phyloP scores from a whole-genome alignment of 164 flowering plant species.

The Saururus chinensis region DNA sequence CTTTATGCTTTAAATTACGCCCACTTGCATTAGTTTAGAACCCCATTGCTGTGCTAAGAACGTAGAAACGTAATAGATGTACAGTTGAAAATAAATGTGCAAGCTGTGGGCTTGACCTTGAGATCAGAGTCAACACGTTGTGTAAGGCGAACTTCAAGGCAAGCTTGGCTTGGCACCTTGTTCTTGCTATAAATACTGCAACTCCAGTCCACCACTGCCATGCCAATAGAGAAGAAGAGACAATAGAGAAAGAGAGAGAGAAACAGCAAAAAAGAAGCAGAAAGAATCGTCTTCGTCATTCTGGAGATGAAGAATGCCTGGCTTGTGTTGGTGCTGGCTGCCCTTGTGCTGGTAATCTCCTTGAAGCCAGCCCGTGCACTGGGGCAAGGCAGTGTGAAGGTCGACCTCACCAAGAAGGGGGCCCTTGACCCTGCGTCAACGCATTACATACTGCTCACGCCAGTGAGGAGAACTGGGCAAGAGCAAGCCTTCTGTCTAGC shows the following conservation, averaged over 20 bases:
- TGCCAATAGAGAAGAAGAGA: background rate
- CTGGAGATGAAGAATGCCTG: background rate
- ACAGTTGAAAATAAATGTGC: background rate
- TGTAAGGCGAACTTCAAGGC: constrained; percentile 1
- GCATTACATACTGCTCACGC: constrained; percentile 17
- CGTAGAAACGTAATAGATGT: background rate
- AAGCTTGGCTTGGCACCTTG: background rate
- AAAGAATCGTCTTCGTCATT: background rate
- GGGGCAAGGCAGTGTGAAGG: background rate
- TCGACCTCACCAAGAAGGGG: background rate
- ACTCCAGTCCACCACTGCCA: background rate
- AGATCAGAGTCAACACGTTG: background rate
- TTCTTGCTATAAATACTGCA: background rate
- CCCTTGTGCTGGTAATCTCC: constrained; percentile 2
- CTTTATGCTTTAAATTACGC: background rate
- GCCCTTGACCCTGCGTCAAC: constrained; percentile 17
- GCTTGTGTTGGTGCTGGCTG: background rate
- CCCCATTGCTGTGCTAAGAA: background rate
- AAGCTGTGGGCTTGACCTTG: background rate
- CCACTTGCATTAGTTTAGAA: background rate
- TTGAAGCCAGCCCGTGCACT: background rate
- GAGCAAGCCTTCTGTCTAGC: constrained; percentile 31
- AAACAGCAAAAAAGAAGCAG: background rate
- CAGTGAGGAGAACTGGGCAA: constrained; percentile 17
- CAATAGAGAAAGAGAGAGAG: background rate